Percentiles rank a stretch among this genome's conserved stretches.
Evolutionary conservation across 176 grass and related monocot species (phyloP).

Genomic region (Echinochloa phyllopogon): DNA sequence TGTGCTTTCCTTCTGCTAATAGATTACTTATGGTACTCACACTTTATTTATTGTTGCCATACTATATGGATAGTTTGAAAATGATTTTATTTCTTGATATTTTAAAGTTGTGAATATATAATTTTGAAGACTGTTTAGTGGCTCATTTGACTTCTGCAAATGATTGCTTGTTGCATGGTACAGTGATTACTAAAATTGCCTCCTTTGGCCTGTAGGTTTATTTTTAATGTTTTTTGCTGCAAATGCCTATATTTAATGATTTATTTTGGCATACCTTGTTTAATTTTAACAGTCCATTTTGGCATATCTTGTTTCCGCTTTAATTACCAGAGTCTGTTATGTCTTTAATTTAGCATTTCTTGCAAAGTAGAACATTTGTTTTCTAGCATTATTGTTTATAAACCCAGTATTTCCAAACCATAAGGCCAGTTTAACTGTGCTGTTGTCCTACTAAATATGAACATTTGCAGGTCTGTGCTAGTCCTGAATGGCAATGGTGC

Average conservation of each 20-base stretch:
- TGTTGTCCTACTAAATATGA: conserved; percentile 40
- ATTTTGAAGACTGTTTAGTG: conserved; percentile 2
- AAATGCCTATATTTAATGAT: too few species aligned
- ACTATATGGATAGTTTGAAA: conserved; percentile 18
- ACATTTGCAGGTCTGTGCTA: conserved; percentile 70
- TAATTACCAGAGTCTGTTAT: background rate
- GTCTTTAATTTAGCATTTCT: conserved; percentile 1
- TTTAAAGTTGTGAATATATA: conserved; percentile 20
- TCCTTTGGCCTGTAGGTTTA: background rate
- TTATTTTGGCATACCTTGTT: background rate
- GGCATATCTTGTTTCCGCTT: background rate
- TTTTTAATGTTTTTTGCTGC: background rate
- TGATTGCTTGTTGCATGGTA: conserved; percentile 9
- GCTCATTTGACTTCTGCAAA: conserved; percentile 31
- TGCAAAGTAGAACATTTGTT: background rate
- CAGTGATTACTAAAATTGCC: conserved; percentile 6
- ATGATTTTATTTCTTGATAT: conserved; percentile 10
- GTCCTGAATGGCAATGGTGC: conserved; percentile 86
- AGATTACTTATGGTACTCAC: conserved; percentile 7
- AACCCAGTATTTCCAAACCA: background rate
- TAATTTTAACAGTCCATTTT: conserved; percentile 10
- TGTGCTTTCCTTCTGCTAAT: conserved; percentile 21
- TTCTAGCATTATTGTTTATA: background rate
- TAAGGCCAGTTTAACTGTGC: background rate
- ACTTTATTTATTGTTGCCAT: conserved; percentile 35